Percentiles rank a stretch among this genome's conserved stretches.
Evolutionary conservation across 768 basidiomycete genomes (phyloP).

Genomic region (Lactifluus volemus): DNA sequence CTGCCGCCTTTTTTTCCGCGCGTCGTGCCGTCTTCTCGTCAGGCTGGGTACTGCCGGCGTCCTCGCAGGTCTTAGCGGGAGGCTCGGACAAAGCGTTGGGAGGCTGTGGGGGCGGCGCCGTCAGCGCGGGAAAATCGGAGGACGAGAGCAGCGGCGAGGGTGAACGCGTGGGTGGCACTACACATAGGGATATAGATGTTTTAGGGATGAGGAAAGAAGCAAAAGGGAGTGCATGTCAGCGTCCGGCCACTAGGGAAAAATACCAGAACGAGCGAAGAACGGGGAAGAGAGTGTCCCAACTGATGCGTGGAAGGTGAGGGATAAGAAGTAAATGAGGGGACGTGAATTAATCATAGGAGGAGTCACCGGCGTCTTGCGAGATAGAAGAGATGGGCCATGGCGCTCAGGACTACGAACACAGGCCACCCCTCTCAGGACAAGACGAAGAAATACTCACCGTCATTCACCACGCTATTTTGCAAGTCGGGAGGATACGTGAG

Average conservation of each 20-base stretch:
- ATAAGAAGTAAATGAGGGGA: neutral
- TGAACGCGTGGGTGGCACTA: slow-evolving; percentile 20
- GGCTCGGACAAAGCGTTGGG: slow-evolving; percentile 25
- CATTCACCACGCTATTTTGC: slow-evolving; percentile 22
- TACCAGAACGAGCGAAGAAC: slow-evolving; percentile 14
- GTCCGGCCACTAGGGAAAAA: slow-evolving; percentile 11
- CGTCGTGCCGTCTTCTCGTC: slow-evolving; percentile 41
- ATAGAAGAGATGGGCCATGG: slow-evolving; percentile 6
- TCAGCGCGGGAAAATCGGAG: slow-evolving; percentile 70
- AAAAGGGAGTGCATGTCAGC: slow-evolving; percentile 18
- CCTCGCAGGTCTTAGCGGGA: slow-evolving; percentile 13
- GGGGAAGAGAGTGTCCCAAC: neutral
- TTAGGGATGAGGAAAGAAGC: slow-evolving; percentile 22
- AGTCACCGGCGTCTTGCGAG: neutral
- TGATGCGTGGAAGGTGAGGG: neutral
- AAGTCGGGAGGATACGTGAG: slow-evolving; percentile 36
- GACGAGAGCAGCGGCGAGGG: slow-evolving; percentile 45
- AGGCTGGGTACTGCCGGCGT: slow-evolving; percentile 26
- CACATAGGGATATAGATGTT: slow-evolving; percentile 20
- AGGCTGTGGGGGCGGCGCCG: slow-evolving; percentile 29
- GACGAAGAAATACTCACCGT: slow-evolving; percentile 12
- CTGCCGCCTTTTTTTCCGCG: slow-evolving; percentile 47
- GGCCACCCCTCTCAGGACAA: neutral
- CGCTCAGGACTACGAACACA: slow-evolving; percentile 11
- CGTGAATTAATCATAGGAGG: neutral